Conservation (phyloP, 2,329 filamentous ascomycete species). For the Tolypocladium guangdongense region DNA sequence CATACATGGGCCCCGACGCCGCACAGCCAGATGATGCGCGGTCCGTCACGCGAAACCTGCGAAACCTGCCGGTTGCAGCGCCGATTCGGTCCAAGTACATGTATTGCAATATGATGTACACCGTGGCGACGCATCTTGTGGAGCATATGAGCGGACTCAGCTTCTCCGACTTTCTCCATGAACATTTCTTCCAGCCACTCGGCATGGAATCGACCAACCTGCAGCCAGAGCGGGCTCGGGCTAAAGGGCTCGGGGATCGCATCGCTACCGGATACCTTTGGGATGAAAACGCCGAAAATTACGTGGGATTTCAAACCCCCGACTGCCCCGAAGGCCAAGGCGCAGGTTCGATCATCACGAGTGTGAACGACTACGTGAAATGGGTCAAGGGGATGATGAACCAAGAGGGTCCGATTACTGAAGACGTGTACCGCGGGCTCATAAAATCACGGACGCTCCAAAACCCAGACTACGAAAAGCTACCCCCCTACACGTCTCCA, state of each 20-base stretch:
- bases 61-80: slow-evolving; percentile 12
- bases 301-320: not conserved
- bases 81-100: slow-evolving; percentile 12
- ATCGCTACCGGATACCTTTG: slow-evolving; percentile 11
- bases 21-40: slow-evolving; percentile 9
- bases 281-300: slow-evolving; percentile 4
- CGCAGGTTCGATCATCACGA: slow-evolving; percentile 17
- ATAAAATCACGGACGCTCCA: slow-evolving; percentile 8
- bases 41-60: slow-evolving; percentile 15
- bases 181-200: slow-evolving; percentile 1
- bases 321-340: slow-evolving; percentile 17
- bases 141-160: slow-evolving; percentile 7
- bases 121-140: slow-evolving; percentile 13
- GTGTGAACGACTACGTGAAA: slow-evolving; percentile 16
- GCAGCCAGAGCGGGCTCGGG: slow-evolving; percentile 7
- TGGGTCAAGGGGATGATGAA: slow-evolving; percentile 17
- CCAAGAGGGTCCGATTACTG: slow-evolving; percentile 10
- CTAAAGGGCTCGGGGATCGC: slow-evolving; percentile 9
- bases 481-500: slow-evolving; percentile 4
- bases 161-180: slow-evolving; percentile 12
- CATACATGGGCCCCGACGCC: slow-evolving; percentile 9
- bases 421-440: slow-evolving; percentile 13
- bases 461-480: slow-evolving; percentile 4
- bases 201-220: slow-evolving; percentile 11
- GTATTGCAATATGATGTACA: slow-evolving; percentile 19